Evolutionary conservation across 805 yeast genomes (phyloP), one percentile per base, ranked within the genome.

Genomic region (Candida odintsovae): DNA sequence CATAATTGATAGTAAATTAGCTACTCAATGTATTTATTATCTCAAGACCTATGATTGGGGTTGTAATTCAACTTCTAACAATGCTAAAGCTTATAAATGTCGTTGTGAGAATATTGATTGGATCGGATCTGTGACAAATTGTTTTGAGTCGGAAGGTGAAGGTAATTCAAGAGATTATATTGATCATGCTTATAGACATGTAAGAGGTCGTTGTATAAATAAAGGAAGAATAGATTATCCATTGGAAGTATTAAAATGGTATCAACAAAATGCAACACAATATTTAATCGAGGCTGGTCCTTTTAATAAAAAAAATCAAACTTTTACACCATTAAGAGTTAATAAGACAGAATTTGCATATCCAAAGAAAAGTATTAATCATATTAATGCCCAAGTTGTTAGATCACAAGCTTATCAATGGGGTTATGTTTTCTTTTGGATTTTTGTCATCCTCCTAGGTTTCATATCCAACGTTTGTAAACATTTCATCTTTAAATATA

Each of bases 341-440:
- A 61, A 67, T 31, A 54, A 53, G 22, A 57, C 65, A 1, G 62
- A 56, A 10, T 71, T 63, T 46, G 58, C 49, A 6, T 67, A 63
- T 46, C 70, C 67, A 44, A 59, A 59, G 39, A 43, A 50, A 9
- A 64, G 68, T 6, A 70, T 69, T 51, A 63, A 66, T 43, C 69
- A 71, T 42, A 65, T 58, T 38, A 64, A 68, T 21, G 59, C 64
- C 6, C 68, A 66, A 29, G 71, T 71, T 9, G 48, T 62, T 22
- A 58, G 68, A 41, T 67, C 73, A 18, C 72, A 67, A 48, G 64
- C 71, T 56, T 66, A 65, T 43, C 75, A 73, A 11, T 73, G 77
- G 77, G 77, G 76, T n/a, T 56, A 61, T 35, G 59, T 71, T 22
- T 69, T 69, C 47, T 72, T 61, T 46, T 73, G 77, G 77, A 58